Evolutionary conservation across 116 monocot species (phyloP).

Genomic region (Iris pallida): DNA sequence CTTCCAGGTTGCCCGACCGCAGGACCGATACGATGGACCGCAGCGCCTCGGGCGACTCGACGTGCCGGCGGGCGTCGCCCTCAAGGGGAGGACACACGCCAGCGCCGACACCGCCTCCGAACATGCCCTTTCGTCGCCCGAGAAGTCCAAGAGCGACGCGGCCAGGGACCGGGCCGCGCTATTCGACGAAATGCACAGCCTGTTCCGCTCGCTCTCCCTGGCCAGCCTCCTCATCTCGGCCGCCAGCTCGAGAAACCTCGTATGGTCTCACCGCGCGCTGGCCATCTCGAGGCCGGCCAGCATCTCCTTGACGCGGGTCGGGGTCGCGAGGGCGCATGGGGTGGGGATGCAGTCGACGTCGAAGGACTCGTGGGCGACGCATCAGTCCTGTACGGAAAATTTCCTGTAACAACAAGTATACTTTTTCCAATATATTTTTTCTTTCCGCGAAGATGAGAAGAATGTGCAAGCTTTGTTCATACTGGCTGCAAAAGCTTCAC

Average conservation of each 20-base stretch:
- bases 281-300: conserved; percentile 15
- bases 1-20: neutral
- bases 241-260: conserved; percentile 11
- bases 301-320: conserved; percentile 18
- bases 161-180: conserved; percentile 17
- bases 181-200: too few relatives aligned
- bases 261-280: neutral
- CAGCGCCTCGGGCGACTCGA: conserved; percentile 10
- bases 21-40: conserved; percentile 3
- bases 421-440: too few relatives aligned
- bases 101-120: conserved; percentile 31
- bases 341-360: conserved; percentile 50
- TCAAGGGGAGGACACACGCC: conserved; percentile 29
- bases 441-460: too few relatives aligned
- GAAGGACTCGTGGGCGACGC: conserved; percentile 22
- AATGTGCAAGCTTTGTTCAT: too few relatives aligned
- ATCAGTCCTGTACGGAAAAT: too few relatives aligned
- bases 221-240: conserved; percentile 17
- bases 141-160: conserved; percentile 9
- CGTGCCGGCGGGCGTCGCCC: conserved; percentile 8
- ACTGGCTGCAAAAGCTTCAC: too few relatives aligned
- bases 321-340: conserved; percentile 27
- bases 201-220: conserved; percentile 46
- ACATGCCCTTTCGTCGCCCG: neutral
- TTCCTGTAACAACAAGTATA: too few relatives aligned